These are phyloP conservation scores for Solanum sejunctum DNA, from an alignment of 257 asterid species.

Conservation along the genomic window DNA sequence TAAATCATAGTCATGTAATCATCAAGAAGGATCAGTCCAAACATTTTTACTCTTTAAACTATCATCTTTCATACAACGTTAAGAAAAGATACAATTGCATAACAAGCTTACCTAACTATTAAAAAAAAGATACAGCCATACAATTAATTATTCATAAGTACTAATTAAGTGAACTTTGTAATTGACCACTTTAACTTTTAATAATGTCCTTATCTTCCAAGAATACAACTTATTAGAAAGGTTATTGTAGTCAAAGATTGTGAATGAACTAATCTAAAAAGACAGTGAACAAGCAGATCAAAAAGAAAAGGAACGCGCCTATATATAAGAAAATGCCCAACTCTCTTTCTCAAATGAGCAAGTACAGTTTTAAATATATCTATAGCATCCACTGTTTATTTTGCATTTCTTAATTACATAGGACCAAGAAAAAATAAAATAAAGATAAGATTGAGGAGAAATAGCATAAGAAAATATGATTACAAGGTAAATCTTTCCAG, in stretches of 20 bases:
- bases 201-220: neutral
- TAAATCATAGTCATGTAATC: neutral
- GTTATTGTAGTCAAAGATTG: neutral
- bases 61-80: neutral
- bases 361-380: neutral
- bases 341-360: neutral
- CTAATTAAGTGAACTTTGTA: neutral
- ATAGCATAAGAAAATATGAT: neutral
- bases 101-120: neutral
- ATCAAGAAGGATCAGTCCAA: neutral
- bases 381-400: neutral
- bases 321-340: neutral
- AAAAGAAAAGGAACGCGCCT: neutral
- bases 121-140: neutral
- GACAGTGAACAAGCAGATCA: neutral
- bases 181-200: neutral
- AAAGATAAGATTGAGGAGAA: neutral
- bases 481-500: neutral
- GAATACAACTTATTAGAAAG: neutral
- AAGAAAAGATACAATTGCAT: neutral
- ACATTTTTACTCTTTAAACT: neutral
- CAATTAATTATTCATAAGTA: neutral
- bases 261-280: neutral
- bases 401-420: neutral
- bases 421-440: neutral